Percentiles rank a stretch among this genome's conserved stretches.
Evolutionary conservation across 2,329 filamentous ascomycete genomes (phyloP).

Genomic region (Emergomyces pasteurianus): DNA sequence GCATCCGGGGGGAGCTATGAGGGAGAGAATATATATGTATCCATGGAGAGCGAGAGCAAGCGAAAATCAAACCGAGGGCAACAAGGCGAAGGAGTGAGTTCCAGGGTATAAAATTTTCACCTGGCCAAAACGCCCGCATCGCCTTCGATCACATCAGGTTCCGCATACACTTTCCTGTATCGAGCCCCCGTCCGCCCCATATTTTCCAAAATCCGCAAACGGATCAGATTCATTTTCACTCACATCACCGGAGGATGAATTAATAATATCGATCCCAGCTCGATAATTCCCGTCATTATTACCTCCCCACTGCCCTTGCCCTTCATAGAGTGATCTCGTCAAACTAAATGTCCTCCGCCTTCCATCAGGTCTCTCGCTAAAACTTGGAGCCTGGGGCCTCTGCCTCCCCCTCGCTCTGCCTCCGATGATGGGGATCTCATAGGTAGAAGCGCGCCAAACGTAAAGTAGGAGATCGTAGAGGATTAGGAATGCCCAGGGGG

Average conservation of each 20-base stretch:
- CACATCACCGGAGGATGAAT: neutral
- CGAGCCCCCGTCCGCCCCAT: neutral
- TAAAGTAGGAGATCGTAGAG: constrained; percentile 54
- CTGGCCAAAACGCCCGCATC: neutral
- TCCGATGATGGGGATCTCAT: constrained; percentile 49
- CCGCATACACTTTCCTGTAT: neutral
- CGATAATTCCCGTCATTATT: neutral
- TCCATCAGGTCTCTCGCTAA: constrained; percentile 46
- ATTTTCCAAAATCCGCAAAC: neutral
- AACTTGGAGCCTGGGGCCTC: constrained; percentile 49
- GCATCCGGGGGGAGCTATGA: neutral
- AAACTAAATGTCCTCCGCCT: constrained; percentile 21
- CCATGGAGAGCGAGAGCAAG: neutral
- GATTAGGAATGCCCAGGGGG: constrained; percentile 51
- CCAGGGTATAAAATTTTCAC: neutral
- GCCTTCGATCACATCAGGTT: neutral
- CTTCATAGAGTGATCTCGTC: constrained; percentile 11
- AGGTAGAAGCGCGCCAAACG: constrained; percentile 44
- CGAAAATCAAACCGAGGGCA: neutral
- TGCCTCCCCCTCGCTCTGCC: constrained; percentile 49
- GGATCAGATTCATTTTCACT: neutral
- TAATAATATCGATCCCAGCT: neutral
- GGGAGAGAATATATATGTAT: neutral
- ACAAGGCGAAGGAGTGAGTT: neutral
- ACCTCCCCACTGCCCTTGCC: neutral